Evolutionary conservation across 169 alveolate genomes (phyloP), one percentile per base, ranked within the genome.

Genomic region (Plasmodium malariae): DNA sequence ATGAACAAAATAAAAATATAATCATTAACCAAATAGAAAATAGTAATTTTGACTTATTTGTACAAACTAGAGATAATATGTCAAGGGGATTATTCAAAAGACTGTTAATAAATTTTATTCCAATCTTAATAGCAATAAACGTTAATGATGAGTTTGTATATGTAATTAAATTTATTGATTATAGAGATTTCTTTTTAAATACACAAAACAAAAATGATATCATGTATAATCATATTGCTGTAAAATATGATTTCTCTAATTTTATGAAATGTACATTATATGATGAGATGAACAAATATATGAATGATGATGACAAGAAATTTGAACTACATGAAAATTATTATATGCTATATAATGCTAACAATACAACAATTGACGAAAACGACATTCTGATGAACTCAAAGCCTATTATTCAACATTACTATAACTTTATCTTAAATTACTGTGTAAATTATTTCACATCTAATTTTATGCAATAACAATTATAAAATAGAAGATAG

Each of bases 1-100:
- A 86, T 19, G 85, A 86, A 19, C 92, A 86, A 68, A 86, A 86
- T 49, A 86, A 59, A 57, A 86, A 86, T 17, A 86, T 86, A 6
- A 70, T 86, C 5, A 69, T 86, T 28, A 86, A 68, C 59, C 92
- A 86, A 24, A 4, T 86, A 57, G 68, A 86, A 54, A 70, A 70
- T 21, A 63, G 32, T 17, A 69, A 55, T 70, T 86, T 69, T 59
- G 87, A 86, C 57, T 57, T 86, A 60, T 86, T 68, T 70, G 74
- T 86, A 14, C 68, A 86, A 34, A 49, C 57, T 24, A 86, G 70
- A 86, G 70, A 86, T 51, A 73, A 62, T 14, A 65, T 30, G 6
- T 26, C 57, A 57, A 36, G 49, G 37, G 92, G 92, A 0, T 24
- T 86, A 17, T 86, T 86, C 63, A 86, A 70, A 86, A 86, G 92